Base-by-base conservation (phyloP, 1,284 basidiomycete species). In the Limonomyces culmigenus region DNA sequence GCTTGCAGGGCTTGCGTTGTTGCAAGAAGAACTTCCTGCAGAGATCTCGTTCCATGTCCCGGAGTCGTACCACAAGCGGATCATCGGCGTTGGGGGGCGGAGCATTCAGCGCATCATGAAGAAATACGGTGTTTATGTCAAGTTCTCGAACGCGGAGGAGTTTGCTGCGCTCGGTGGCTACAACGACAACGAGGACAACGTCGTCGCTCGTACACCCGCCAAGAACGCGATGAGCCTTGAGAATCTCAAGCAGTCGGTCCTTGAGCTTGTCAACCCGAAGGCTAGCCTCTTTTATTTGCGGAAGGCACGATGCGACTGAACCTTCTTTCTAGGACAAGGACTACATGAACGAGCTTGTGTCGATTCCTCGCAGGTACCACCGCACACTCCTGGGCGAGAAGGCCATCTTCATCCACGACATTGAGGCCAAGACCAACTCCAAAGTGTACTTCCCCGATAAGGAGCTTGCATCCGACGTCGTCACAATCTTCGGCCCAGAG, bases 81-180 rank as follows among this genome's bases (percentile, higher is more conserved):
- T 98, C 55, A 99, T 99, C 47, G 93, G 93, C 42, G 93, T 97
- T 18, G 93, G 91, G 31, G 93, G 93, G 20, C 85, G 92, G 51
- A 98, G 93, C 58, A 98, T 99, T 41, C 93, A 98, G 56, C 75
- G 89, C 41, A 98, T 98, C 57, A 99, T 99, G 93, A 97, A 97
- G 63, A 92, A 95, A 56, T 96, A 85, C 50, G 93, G 93, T 20
- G 93, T 97, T 18, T 98, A 97, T 59, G 95, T 99, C 59, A 98
- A 98, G 60, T 98, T 98, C 52, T 92, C 88, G 30, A 98, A 97
- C 54, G 89, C 91, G 4, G 92, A 97, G 47, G 95, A 98, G 56
- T 97, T 93, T 55, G 89, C 89, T 32, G 76, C 83, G 8, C 67
- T 95, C 39, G 93, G 91, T 21, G 92, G 92, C 12, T 96, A 97